A percentile compares a stretch with the other conserved stretches of the same genome.
These are phyloP conservation scores for Emmonsiellopsis sp. DNA, from an alignment of 2,329 filamentous ascomycete genomes.

Conservation along the genomic window DNA sequence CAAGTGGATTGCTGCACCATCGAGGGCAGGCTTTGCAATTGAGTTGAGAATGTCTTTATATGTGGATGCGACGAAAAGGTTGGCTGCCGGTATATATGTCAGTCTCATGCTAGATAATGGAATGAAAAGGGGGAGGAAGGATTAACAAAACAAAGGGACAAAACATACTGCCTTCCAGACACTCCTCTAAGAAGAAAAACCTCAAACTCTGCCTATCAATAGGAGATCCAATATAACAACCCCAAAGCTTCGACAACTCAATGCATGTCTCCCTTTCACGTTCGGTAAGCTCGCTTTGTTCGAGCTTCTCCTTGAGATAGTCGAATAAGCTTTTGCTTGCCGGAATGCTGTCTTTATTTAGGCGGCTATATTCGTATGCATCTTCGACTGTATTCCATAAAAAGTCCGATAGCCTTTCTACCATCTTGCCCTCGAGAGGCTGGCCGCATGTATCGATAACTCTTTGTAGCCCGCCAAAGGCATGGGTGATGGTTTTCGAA, in stretches of 20 bases:
- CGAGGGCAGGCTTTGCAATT: slow-evolving; percentile 39
- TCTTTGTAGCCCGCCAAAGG: slow-evolving; percentile 42
- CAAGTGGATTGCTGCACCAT: slow-evolving; percentile 41
- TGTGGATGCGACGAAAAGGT: slow-evolving; percentile 53
- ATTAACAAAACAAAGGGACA: background rate
- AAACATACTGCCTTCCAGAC: slow-evolving; percentile 48
- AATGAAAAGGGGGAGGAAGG: background rate
- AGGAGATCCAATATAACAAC: slow-evolving; percentile 53
- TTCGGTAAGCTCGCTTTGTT: slow-evolving; percentile 27
- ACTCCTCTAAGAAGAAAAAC: slow-evolving; percentile 58
- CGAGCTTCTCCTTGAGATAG: slow-evolving; percentile 44
- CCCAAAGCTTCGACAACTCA: slow-evolving; percentile 52
- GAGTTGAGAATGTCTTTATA: slow-evolving; percentile 48
- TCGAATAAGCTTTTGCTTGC: slow-evolving; percentile 45
- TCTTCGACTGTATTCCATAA: slow-evolving; percentile 51
- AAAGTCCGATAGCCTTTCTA: slow-evolving; percentile 29
- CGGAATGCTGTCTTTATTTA: slow-evolving; percentile 42
- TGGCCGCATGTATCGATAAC: slow-evolving; percentile 41
- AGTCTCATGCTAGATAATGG: background rate
- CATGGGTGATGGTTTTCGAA: slow-evolving; percentile 42
- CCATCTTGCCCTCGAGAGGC: slow-evolving; percentile 25
- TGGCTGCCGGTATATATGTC: slow-evolving; percentile 34
- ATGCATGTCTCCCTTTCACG: slow-evolving; percentile 41
- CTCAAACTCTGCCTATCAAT: slow-evolving; percentile 52
- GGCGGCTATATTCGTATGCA: slow-evolving; percentile 51